These are phyloP conservation scores for Stephania cephalantha DNA, from an alignment of 164 flowering plant species.

Conservation along the genomic window DNA sequence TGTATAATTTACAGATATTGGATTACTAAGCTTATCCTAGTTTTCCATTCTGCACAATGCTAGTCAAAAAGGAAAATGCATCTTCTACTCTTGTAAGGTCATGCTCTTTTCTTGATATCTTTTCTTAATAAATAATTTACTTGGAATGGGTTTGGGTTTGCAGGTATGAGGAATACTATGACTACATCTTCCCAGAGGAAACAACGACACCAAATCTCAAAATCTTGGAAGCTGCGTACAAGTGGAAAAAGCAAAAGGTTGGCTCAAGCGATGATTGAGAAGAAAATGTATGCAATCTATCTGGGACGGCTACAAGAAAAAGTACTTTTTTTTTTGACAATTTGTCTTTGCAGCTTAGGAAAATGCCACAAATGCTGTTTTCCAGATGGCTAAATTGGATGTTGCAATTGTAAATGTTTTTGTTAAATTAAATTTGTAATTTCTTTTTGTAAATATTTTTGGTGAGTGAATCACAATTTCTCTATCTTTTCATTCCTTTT, in stretches of 20 bases:
- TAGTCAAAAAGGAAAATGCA: neutral
- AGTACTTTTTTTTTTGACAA: no score
- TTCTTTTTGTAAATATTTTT: no score
- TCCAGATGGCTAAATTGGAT: no score
- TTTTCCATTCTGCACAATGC: neutral
- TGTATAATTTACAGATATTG: neutral
- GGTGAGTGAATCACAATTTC: no score
- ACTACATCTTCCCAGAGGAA: slow-evolving; percentile 85
- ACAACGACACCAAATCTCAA: slow-evolving; percentile 56
- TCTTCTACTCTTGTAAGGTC: neutral
- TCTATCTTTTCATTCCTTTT: no score
- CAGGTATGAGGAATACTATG: slow-evolving; percentile 62
- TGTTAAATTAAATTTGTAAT: no score
- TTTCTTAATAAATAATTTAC: neutral
- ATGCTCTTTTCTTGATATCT: neutral
- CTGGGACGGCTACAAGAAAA: no score
- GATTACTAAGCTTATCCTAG: neutral
- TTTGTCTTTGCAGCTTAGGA: no score
- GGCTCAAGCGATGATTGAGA: neutral
- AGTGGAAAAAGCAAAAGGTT: slow-evolving; percentile 74
- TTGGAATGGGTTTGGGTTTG: neutral
- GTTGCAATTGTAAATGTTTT: no score
- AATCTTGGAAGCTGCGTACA: slow-evolving; percentile 80
- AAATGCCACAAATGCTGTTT: no score
- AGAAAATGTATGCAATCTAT: neutral